Conservation (phyloP, 2,329 filamentous ascomycete genomes). For the Diplodia intermedia region DNA sequence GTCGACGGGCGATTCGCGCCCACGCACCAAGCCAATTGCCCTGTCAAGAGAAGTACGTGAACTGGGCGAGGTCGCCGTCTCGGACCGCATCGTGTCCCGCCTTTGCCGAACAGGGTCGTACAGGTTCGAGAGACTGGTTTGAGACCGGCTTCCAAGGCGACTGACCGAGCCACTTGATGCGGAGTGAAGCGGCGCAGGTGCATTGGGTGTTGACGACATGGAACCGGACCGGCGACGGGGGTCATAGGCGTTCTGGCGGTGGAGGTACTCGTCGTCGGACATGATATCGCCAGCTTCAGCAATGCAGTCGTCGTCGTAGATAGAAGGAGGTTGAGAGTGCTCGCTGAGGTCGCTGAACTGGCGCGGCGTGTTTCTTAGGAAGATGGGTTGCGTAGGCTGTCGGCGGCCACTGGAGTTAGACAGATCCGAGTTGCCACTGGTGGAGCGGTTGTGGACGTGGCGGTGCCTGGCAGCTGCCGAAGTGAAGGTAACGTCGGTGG, state of each 20-base stretch:
- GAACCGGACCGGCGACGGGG: constrained; percentile 53
- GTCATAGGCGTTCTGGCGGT: constrained; percentile 48
- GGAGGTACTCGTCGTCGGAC: constrained; percentile 55
- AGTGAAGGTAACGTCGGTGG: constrained; percentile 54
- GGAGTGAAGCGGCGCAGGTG: constrained; percentile 44
- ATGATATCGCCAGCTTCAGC: constrained; percentile 55
- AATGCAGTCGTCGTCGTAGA: constrained; percentile 54
- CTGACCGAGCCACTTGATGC: constrained; percentile 50
- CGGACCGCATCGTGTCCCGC: constrained; percentile 58
- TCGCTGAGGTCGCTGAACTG: constrained; percentile 61
- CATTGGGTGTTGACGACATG: constrained; percentile 48
- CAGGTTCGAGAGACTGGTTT: constrained; percentile 59
- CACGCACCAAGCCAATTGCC: constrained; percentile 59
- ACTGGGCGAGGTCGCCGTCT: constrained; percentile 58
- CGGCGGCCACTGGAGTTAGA: constrained; percentile 58
- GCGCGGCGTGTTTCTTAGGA: constrained; percentile 63
- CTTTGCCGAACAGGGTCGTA: constrained; percentile 53
- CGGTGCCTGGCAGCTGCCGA: constrained; percentile 49
- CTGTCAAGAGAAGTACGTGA: constrained; percentile 65
- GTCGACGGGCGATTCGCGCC: constrained; percentile 57
- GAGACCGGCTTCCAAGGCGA: constrained; percentile 58
- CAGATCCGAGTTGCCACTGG: constrained; percentile 62
- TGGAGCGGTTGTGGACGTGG: constrained; percentile 57
- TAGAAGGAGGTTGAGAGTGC: constrained; percentile 58
- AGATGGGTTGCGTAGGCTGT: constrained; percentile 54